Evolutionary conservation across 2,329 filamentous ascomycete genomes (phyloP), one percentile per base, ranked within the genome.

Genomic region (Xylariaceae sp.): DNA sequence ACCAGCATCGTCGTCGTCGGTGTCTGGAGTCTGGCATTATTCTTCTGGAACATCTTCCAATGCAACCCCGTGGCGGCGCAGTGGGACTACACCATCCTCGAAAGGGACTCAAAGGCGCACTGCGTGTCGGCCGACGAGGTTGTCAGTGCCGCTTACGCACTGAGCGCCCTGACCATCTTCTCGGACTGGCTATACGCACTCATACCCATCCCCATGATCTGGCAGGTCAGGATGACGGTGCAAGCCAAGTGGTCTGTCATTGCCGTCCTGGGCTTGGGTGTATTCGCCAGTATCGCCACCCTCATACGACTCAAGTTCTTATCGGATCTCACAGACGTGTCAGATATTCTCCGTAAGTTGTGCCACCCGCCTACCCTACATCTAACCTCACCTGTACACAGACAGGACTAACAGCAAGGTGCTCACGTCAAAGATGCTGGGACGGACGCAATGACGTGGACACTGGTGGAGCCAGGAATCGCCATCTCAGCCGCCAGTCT

Each of bases 181-280:
- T 72, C 69, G n/a, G 72, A 76, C 51, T 75, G 69, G 69, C 57
- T 76, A 28, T 76, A 71, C 60, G 72, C 72, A 6, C 60, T 75
- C 23, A 49, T 75, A 2, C 72, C 72, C 1, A 68, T 75, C 21
- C 70, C 71, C 1, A 73, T 75, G 68, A 60, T 75, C 11, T 75
- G 71, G 72, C 63, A 60, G 5, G 70, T 73, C 29, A 71, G 71
- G 49, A 75, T 75, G 71, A 69, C 66, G 1, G 59, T 52, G 16
- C 70, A 73, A 46, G 65, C 71, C 31, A 75, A 75, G 55, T 51
- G 58, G n/a, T 74, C 70, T 2, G 71, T 75, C 19, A 64, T 71
- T 38, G 51, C 66, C 11, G 66, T 75, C 29, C 55, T 75, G 13
- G 64, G 70, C 2, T 51, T 75, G 30, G 72, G 71, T 23, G 60